Percentiles rank a stretch among this genome's conserved stretches.
Evolutionary conservation across 139 green algal species (phyloP).

Genomic region (Volvox reticuliferus): DNA sequence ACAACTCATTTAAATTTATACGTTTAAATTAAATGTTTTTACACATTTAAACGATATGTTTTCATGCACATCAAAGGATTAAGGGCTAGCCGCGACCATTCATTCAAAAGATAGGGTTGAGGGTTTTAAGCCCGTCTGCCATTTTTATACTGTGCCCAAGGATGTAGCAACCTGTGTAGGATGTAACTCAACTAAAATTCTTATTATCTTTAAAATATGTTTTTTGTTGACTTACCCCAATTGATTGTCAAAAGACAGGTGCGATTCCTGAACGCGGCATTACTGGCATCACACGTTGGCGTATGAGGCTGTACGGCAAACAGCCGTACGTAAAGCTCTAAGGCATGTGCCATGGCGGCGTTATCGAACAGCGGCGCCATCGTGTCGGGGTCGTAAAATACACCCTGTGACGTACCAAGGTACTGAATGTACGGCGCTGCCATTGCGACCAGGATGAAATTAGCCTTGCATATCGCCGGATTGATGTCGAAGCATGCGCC

Average conservation of each 20-base stretch:
- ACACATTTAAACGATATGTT: too few relatives aligned
- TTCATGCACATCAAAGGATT: too few relatives aligned
- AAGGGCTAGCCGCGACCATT: too few relatives aligned
- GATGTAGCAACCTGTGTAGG: too few relatives aligned
- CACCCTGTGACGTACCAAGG: conserved; percentile 39
- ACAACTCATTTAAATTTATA: too few relatives aligned
- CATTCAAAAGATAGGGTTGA: too few relatives aligned
- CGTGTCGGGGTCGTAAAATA: conserved; percentile 38
- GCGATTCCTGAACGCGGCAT: neutral
- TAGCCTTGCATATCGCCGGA: conserved; percentile 38
- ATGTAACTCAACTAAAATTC: too few relatives aligned
- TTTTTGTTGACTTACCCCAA: neutral
- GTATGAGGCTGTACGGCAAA: neutral
- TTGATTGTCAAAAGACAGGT: conserved; percentile 48
- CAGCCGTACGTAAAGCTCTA: conserved; percentile 4
- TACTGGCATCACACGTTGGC: neutral
- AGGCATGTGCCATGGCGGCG: neutral
- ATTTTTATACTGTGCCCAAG: too few relatives aligned
- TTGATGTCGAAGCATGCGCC: conserved; percentile 31
- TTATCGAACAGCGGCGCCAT: conserved; percentile 28
- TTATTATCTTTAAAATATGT: too few relatives aligned
- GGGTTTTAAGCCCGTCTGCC: too few relatives aligned
- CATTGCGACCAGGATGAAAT: conserved; percentile 29
- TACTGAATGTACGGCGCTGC: conserved; percentile 49
- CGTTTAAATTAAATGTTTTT: too few relatives aligned